phyloP scores from a whole-genome alignment of 768 basidiomycete genomes.

The Mycena vitilis region DNA sequence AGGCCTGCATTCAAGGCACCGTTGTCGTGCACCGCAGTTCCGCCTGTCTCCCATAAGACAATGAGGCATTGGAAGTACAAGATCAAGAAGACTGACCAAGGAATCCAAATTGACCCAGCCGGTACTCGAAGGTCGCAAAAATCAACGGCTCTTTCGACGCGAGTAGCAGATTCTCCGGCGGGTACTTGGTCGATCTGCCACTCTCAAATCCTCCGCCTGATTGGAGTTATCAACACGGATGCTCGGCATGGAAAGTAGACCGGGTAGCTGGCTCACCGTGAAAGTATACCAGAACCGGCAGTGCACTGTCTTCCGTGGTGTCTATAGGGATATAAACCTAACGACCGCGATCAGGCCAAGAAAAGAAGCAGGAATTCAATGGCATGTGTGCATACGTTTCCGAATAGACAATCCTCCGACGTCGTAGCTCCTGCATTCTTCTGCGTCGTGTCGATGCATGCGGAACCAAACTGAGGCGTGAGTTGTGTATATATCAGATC shows the following conservation, averaged over 20 bases:
- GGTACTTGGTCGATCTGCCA: constrained; percentile 49
- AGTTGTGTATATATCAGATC: not conserved
- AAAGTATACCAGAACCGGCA: constrained; percentile 57
- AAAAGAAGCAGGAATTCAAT: not conserved
- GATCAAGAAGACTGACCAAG: constrained; percentile 42
- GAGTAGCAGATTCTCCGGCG: constrained; percentile 48
- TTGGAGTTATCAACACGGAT: not conserved
- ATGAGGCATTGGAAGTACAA: not conserved
- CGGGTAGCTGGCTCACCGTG: constrained; percentile 45
- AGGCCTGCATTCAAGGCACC: constrained; percentile 53
- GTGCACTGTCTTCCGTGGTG: constrained; percentile 37
- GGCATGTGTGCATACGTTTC: constrained; percentile 42
- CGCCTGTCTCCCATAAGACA: constrained; percentile 40
- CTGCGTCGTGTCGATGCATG: constrained; percentile 49
- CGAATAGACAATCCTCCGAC: constrained; percentile 58
- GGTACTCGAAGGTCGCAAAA: constrained; percentile 56
- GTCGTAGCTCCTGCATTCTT: constrained; percentile 41
- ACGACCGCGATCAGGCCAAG: not conserved
- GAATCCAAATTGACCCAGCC: constrained; percentile 56
- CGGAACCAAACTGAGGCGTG: constrained; percentile 46
- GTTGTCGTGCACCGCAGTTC: constrained; percentile 45
- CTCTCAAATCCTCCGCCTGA: constrained; percentile 54
- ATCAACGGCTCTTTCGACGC: constrained; percentile 49
- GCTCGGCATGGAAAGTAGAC: not conserved
- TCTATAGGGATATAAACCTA: constrained; percentile 51